Evolutionary conservation across 345 rosid genomes (phyloP).

Genomic region (Ricinus communis): DNA sequence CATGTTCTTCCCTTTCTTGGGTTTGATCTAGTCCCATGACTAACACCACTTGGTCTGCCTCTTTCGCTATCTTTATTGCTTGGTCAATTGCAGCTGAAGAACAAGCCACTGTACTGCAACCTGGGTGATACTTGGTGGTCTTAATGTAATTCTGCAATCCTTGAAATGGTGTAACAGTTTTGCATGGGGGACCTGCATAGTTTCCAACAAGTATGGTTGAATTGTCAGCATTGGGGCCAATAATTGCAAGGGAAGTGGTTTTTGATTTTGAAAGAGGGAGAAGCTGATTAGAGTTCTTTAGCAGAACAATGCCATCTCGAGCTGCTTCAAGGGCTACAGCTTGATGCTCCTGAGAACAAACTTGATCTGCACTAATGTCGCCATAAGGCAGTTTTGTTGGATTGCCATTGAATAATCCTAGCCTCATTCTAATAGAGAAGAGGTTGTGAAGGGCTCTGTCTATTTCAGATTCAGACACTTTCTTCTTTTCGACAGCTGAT

Average conservation of each 20-base stretch:
- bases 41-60: slow-evolving; percentile 66
- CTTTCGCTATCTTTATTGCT: slow-evolving; percentile 52
- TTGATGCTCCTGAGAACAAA: slow-evolving; percentile 70
- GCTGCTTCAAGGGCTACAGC: slow-evolving; percentile 82
- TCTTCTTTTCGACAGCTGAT: slow-evolving; percentile 66
- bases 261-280: slow-evolving; percentile 63
- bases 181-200: slow-evolving; percentile 79
- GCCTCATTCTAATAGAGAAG: slow-evolving; percentile 74
- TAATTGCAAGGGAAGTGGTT: slow-evolving; percentile 56
- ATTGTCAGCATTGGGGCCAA: slow-evolving; percentile 79
- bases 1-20: slow-evolving; percentile 70
- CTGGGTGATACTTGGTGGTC: slow-evolving; percentile 45
- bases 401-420: slow-evolving; percentile 80
- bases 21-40: slow-evolving; percentile 83
- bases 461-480: slow-evolving; percentile 51
- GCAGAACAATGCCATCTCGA: slow-evolving; percentile 74
- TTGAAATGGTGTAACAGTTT: slow-evolving; percentile 54
- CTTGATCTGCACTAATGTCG: slow-evolving; percentile 52
- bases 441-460: slow-evolving; percentile 77
- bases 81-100: slow-evolving; percentile 44
- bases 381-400: slow-evolving; percentile 58
- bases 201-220: slow-evolving; percentile 64
- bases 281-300: slow-evolving; percentile 56
- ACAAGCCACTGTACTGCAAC: slow-evolving; percentile 66
- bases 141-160: slow-evolving; percentile 53